Evolutionary conservation across 495 filamentous ascomycete species (phyloP), one percentile per base, ranked within the genome.

Genomic region (Acidiella bohemica): DNA sequence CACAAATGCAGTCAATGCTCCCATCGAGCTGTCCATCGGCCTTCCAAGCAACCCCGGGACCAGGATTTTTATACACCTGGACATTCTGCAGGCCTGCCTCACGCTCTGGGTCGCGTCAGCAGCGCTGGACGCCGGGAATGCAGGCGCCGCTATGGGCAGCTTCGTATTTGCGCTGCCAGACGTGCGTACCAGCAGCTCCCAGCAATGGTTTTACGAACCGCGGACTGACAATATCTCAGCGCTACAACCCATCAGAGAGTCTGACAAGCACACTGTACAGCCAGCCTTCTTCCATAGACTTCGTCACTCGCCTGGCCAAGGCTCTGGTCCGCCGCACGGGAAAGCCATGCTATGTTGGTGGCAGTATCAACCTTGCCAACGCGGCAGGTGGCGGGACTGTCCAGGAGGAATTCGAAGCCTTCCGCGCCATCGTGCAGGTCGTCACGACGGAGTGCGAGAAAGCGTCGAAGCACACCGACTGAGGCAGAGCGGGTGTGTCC

Each of bases 371-470:
- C 44, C 72, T 84, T 47, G 61, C 66, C 31, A 80, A 72, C 51
- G 71, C 73, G 0, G 76, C 70, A 6, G 67, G 84, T 30, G 81
- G 80, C 0, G 74, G 81, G 17, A 75, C 70, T 8, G 74, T 87
- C n/a, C 84, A 92, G 53, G 88, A 96, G 64, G 88, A 95, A 61
- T 83, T 94, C 80, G 85, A 90, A 52, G 86, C 79, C 2, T 71
- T 95, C 39, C 71, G 66, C 43, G 68, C 68, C 49, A 73, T 85
- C 39, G 75, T 85, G 36, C 71, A 81, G 35, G 66, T 79, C 32
- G 66, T 88, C 10, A 62, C 81, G 51, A 56, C 62, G n/a, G 68
- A 71, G 44, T 57, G 84, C 47, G 66, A 48, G 17, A 58, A 42
- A 24, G 41, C 32, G n/a, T n/a, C n/a, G n/a, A n/a, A n/a, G n/a